Evolutionary conservation across 176 grass and related monocot genomes (phyloP), one percentile per base, ranked within the genome.

Genomic region (Panicum miliaceum): DNA sequence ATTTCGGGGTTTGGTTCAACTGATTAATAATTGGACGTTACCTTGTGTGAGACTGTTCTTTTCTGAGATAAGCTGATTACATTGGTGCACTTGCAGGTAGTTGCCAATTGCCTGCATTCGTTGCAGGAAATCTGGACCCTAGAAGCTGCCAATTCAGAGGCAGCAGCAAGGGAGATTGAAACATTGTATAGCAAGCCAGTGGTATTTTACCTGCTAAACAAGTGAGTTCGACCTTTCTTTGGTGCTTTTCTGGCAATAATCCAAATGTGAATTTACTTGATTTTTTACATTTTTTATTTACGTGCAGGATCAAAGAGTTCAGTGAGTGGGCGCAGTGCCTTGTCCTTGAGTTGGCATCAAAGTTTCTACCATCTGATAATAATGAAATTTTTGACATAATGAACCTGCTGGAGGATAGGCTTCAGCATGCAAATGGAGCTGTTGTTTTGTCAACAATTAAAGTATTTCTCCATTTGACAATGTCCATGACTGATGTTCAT

Each of bases 401-500:
- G 96, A 99, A 99, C 86, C 86, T 99, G 72, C 88, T 99, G 36
- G 96, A 99, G 89, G 96, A 99, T 84, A 92, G 96, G 80, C 96
- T 99, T 90, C 96, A 96, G 59, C 97, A 99, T 92, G 97, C 97
- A 81, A 99, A 99, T 92, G 97, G 97, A 86, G 97, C 97, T 89
- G 97, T 99, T 89, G 97, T 99, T 87, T 89, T 99, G 78, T 93
- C 93, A 60, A 99, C 97, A 63, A 99, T 99, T 71, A 99, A 99
- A 84, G 90, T 99, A 76, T 99, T 99, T 89, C 88, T 96, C 73
- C 97, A 99, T 84, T 78, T 99, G 79, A 99, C 97, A 50, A 99
- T 99, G 97, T 99, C 97, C 52, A 99, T 99, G 97, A 99, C 90
- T 82, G 97, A 96, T 92, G 97, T 99, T 79, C 97, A 99, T 81